phyloP scores from a whole-genome alignment of 805 yeast species.

The Wickerhamomyces xylosicus region DNA sequence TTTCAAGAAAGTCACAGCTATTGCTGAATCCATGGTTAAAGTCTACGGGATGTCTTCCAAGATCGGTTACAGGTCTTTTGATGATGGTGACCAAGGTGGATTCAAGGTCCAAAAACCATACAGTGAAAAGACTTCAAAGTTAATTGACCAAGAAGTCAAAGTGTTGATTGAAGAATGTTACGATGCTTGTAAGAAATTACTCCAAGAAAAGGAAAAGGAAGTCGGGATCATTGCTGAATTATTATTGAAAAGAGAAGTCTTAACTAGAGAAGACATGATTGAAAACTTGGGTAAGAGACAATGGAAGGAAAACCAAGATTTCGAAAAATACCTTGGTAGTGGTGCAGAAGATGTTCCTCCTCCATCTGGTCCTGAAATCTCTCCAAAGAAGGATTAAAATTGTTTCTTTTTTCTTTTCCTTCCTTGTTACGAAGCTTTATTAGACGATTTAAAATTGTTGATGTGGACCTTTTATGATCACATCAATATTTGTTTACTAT shows the following conservation, averaged over 20 bases:
- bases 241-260: conserved; percentile 61
- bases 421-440: too few relatives aligned
- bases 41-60: conserved; percentile 80
- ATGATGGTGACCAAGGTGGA: conserved; percentile 39
- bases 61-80: conserved; percentile 58
- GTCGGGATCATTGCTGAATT: conserved; percentile 69
- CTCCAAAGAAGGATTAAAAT: too few relatives aligned
- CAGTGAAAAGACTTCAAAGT: conserved; percentile 59
- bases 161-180: conserved; percentile 59
- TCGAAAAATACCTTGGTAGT: conserved; percentile 66
- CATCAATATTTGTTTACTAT: too few relatives aligned
- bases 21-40: conserved; percentile 86
- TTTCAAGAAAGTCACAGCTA: conserved; percentile 80
- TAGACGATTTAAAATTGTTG: too few relatives aligned
- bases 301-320: conserved; percentile 77
- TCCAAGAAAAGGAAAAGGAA: conserved; percentile 46
- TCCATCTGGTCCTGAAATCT: conserved; percentile 3
- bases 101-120: conserved; percentile 50
- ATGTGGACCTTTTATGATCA: too few relatives aligned
- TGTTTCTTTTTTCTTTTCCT: too few relatives aligned
- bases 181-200: conserved; percentile 43
- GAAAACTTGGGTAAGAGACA: conserved; percentile 70
- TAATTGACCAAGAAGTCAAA: conserved; percentile 62
- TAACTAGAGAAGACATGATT: conserved; percentile 75
- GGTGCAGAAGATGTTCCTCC: conserved; percentile 15